Evolutionary conservation across 2,329 filamentous ascomycete species (phyloP).

Genomic region (Penicillium freii): DNA sequence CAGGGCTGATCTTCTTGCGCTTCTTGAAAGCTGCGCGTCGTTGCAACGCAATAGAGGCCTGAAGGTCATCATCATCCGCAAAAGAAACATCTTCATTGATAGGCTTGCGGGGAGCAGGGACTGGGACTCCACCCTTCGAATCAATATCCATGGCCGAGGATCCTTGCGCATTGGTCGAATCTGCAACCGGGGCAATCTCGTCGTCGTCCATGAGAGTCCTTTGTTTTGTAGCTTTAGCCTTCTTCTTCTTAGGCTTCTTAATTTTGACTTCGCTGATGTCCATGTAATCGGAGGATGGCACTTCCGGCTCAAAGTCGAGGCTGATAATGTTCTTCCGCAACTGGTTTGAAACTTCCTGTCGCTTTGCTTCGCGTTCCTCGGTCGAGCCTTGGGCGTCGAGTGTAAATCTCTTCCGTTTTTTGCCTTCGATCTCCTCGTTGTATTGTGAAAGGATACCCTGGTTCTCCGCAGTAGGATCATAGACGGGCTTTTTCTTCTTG

Average conservation of each 20-base stretch:
- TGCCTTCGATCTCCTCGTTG: slow-evolving; percentile 90
- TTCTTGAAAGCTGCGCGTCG: slow-evolving; percentile 83
- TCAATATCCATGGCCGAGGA: slow-evolving; percentile 72
- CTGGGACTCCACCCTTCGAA: slow-evolving; percentile 44
- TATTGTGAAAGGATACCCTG: slow-evolving; percentile 81
- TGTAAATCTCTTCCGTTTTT: slow-evolving; percentile 84
- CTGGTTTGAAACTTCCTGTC: slow-evolving; percentile 55
- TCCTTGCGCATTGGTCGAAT: slow-evolving; percentile 42
- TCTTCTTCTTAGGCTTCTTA: slow-evolving; percentile 87
- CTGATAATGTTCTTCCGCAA: slow-evolving; percentile 69
- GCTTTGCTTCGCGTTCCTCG: slow-evolving; percentile 58
- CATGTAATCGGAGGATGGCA: slow-evolving; percentile 79
- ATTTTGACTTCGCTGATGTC: slow-evolving; percentile 85
- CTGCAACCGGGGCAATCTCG: slow-evolving; percentile 49
- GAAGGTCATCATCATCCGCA: slow-evolving; percentile 89
- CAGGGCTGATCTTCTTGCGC: slow-evolving; percentile 79
- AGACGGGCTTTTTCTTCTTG: slow-evolving; percentile 86
- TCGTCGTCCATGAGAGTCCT: slow-evolving; percentile 61
- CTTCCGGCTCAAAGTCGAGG: slow-evolving; percentile 68
- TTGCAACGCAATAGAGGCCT: slow-evolving; percentile 80
- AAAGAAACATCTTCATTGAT: slow-evolving; percentile 66
- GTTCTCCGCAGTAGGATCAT: slow-evolving; percentile 75
- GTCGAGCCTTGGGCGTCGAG: slow-evolving; percentile 74
- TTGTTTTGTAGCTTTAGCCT: slow-evolving; percentile 71
- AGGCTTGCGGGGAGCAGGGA: slow-evolving; percentile 57